Evolutionary conservation across 169 alveolate genomes (phyloP), one percentile per base, ranked within the genome.

Genomic region (Perkinsus olseni): DNA sequence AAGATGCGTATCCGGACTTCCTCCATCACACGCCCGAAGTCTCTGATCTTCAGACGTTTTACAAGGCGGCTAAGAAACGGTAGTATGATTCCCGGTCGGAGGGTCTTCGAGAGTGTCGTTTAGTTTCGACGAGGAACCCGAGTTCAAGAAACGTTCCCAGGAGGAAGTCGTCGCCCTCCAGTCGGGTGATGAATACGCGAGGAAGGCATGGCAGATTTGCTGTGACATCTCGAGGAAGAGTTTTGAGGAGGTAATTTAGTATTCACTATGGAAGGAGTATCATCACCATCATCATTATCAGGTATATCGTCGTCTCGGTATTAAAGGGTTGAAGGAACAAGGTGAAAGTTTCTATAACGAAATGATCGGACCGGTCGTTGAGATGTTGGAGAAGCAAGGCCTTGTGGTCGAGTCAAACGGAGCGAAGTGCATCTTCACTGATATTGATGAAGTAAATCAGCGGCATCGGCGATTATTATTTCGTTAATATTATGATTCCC

Each of bases 331-430:
- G 90, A 95, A 95, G 91, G 99, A 98, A 93, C 95, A 93, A 36
- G 99, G 99, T 40, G 99, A 98, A 94, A 96, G 98, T 38, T 97
- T 96, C 95, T 98, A 98, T 94, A 98, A 98, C 96, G 97, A 96
- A 38, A 94, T 96, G 97, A 92, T 98, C 38, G 96, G 97, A 31
- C 96, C 95, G 34, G 95, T 97, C 50, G 96, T 97, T 37, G 93
- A 96, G 91, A 97, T 96, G 93, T 95, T 98, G 74, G 97, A 96
- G 38, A 96, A 93, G 38, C 34, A 94, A 24, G 97, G 97, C n/a
- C 50, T 96, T 24, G 94, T 95, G 36, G 94, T 74, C 38, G 96
- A 95, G 45, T 40, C 92, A 91, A 20, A 39, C 74, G 74, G 99
- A 13, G 99, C 99, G 36, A 95, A 97, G 94, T 98, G 99, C 94